Evolutionary conservation across 768 basidiomycete genomes (phyloP).

Genomic region (Boletus tomentosulus): DNA sequence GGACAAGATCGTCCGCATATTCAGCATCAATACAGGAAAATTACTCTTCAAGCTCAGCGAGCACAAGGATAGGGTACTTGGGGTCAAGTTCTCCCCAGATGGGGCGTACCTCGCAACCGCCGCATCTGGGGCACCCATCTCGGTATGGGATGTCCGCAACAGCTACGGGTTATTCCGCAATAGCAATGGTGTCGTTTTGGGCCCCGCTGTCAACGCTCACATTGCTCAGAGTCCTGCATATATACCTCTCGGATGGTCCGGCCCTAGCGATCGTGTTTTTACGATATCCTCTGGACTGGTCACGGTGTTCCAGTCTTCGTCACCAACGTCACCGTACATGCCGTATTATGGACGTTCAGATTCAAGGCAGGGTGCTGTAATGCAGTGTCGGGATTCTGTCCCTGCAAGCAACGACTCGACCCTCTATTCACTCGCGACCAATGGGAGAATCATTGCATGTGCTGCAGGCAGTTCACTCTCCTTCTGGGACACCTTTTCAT

Average conservation of each 20-base stretch:
- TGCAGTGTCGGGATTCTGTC: background rate
- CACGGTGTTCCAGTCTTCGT: background rate
- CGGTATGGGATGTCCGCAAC: background rate
- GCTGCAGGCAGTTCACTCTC: background rate
- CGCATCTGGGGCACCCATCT: background rate
- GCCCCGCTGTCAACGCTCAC: background rate
- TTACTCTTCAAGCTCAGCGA: background rate
- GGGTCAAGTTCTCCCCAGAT: constrained; percentile 1
- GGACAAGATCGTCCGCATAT: background rate
- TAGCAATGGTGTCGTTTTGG: background rate
- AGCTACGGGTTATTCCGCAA: background rate
- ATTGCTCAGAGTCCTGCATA: background rate
- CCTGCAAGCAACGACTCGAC: background rate
- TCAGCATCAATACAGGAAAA: background rate
- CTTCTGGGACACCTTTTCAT: background rate
- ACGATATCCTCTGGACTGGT: background rate
- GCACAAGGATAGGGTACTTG: background rate
- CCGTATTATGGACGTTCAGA: too few species aligned
- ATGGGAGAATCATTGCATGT: background rate
- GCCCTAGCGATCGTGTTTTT: background rate
- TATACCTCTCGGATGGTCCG: background rate
- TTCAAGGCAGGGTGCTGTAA: too few species aligned
- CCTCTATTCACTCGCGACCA: background rate
- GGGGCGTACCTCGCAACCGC: background rate
- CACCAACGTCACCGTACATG: background rate